Evolutionary conservation across 306 rosid species (phyloP), one percentile per base, ranked within the genome.

Genomic region (Abrus precatorius): DNA sequence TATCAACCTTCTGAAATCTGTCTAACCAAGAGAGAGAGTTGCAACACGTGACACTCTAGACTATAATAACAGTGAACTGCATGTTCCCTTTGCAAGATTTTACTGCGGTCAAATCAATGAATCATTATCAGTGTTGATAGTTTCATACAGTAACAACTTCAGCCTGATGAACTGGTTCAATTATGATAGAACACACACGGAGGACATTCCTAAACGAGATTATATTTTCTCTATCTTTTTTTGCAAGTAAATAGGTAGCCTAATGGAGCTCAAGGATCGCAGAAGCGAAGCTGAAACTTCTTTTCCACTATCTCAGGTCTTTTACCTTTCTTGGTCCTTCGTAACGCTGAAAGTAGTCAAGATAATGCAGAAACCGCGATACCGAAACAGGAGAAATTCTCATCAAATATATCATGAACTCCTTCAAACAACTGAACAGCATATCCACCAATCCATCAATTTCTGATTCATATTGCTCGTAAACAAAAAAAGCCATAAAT

Each of bases 391-490:
- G 93, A 53, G 86, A 80, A 61, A 67, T 84, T 34, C 85, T 78
- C 55, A 69, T 77, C 80, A 89, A 84, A 59, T 49, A 68, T 53
- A 54, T 66, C 78, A 34, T 62, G 47, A 71, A 54, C 76, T 82
- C 87, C 76, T 80, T 86, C 65, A 72, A 38, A 43, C 78, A 8
- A 32, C 47, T 55, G 74, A 62, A 68, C 9, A 89, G 77, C 72
- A 78, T 29, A 80, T 82, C 86, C 30, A 66, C 75, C 7, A 86
- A 50, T 63, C 82, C 91, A 70, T 92, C 93, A 62, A 92, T 81
- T 87, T 90, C 94, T 8, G 86, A 59, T 78, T 94, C 97, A 47
- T 87, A 91, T 88, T 92, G 97, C 88, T 94, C 97, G 3, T 91
- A 91, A 75, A 92, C 82, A 70, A 91, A 92, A 88, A 94, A 92